Evolutionary conservation across 352 stramenopile species (phyloP).

Genomic region (Globisporangium echinulatum): DNA sequence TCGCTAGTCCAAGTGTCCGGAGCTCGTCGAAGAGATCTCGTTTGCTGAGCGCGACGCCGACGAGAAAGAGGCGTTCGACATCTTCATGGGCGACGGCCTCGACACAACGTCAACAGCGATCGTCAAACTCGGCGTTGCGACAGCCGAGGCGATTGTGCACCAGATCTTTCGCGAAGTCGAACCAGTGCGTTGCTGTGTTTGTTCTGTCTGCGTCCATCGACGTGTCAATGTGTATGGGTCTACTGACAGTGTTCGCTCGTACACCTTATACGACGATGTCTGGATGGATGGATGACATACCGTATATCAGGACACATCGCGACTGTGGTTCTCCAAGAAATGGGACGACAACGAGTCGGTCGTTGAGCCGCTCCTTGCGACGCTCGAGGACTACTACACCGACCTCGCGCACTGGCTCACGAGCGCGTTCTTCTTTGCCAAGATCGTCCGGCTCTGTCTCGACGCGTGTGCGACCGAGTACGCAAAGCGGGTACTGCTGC

Average conservation of each 20-base stretch:
- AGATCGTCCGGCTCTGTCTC: constrained; percentile 63
- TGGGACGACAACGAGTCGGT: constrained; percentile 76
- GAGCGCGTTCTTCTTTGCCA: constrained; percentile 82
- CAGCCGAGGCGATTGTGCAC: constrained; percentile 55
- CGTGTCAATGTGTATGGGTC: background rate
- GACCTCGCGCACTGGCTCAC: constrained; percentile 76
- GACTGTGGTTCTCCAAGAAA: constrained; percentile 76
- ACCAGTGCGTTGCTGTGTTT: constrained; percentile 26
- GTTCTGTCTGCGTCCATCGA: background rate
- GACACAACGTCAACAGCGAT: constrained; percentile 78
- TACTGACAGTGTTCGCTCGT: background rate
- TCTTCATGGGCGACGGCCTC: constrained; percentile 65
- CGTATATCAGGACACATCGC: constrained; percentile 46
- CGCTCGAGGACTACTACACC: constrained; percentile 69
- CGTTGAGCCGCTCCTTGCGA: constrained; percentile 67
- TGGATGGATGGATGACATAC: background rate
- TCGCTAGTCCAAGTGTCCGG: constrained; percentile 65
- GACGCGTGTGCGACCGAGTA: constrained; percentile 69
- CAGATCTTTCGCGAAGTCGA: constrained; percentile 83
- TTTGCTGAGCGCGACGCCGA: constrained; percentile 68
- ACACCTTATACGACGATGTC: background rate
- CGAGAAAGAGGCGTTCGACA: constrained; percentile 72
- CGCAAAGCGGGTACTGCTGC: constrained; percentile 42
- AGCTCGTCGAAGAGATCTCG: constrained; percentile 78
- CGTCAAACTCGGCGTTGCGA: constrained; percentile 57